Evolutionary conservation across 139 green algal genomes (phyloP).

Genomic region (Coelastrella sp.): DNA sequence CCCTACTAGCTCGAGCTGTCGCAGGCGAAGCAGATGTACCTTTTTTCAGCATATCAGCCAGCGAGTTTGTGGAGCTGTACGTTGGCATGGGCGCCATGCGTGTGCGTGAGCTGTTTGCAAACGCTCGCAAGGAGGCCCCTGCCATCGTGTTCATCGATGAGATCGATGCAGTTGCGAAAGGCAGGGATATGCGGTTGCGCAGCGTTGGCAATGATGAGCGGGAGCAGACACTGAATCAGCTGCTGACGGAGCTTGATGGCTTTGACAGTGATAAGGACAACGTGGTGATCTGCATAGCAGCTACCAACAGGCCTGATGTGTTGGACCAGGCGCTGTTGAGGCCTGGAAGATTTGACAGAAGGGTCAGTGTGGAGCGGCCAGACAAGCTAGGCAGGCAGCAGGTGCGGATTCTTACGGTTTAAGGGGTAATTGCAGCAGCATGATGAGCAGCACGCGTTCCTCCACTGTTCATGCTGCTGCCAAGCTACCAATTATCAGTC

Average conservation of each 20-base stretch:
- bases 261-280: conserved; percentile 72
- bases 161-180: conserved; percentile 73
- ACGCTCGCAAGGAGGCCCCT: conserved; percentile 82
- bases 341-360: conserved; percentile 86
- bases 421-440: not conserved
- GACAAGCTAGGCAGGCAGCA: conserved; percentile 80
- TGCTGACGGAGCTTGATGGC: conserved; percentile 91
- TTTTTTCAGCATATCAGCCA: conserved; percentile 88
- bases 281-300: conserved; percentile 88
- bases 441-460: not conserved
- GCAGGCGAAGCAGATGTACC: conserved; percentile 85
- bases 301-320: conserved; percentile 90
- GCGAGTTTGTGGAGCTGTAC: conserved; percentile 95
- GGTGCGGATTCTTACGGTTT: conserved; percentile 49
- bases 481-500: not conserved
- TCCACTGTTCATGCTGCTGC: not conserved
- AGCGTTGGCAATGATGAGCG: conserved; percentile 89
- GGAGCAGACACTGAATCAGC: conserved; percentile 94
- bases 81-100: conserved; percentile 92
- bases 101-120: conserved; percentile 86
- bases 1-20: conserved; percentile 70
- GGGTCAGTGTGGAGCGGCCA: conserved; percentile 82
- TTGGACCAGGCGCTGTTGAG: conserved; percentile 87
- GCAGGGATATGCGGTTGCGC: conserved; percentile 79
- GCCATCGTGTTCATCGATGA: conserved; percentile 97